Base-by-base conservation (phyloP, 257 asterid genomes). In the Ballota nigra region DNA sequence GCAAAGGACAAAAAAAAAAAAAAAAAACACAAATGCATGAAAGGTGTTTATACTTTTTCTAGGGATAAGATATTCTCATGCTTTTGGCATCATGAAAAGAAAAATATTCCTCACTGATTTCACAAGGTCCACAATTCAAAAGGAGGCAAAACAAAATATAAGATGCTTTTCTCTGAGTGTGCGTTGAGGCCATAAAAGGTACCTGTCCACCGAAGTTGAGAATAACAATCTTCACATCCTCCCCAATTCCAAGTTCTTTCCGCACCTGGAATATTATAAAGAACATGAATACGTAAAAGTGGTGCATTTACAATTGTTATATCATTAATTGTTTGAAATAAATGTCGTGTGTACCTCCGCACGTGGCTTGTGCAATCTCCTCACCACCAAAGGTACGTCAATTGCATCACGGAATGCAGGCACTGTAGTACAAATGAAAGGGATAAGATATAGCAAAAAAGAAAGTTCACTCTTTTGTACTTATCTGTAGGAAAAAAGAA, bases 121-220 rank as follows among this genome's bases (percentile, higher is more conserved):
- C 18, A 18, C 33, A 19, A 10, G 31, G 28, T 38, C 33, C 51
- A 63, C 24, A 9, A 63, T 63, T 63, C 51, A 63, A 63, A 34
- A 41, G n/a, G n/a, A 61, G 33, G 4, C 13, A 34, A 1, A 36
- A 43, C 16, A 19, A 23, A 38, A 13, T 1, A 20, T 0, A 38
- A 5, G 28, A 63, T 36, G 49, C 19, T 36, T 63, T 34, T 34
- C 51, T 34, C 49, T 1, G 47, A 63, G 53, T 38, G 53, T 63
- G 15, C 6, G 9, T 16, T 33, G 11, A 53, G 59, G 29, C 34
- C 34, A 34, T 13, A 2, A 34, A 38, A 70, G 49, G 38, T 81
- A 92, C 99, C 96, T 95, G 98, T 64, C 99, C 99, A 24, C 99
- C 99, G 75, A 95, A 92, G 86, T 95, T 95, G 74, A 95, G 97